Base-by-base conservation (phyloP, 2,329 filamentous ascomycete genomes). In the Helminthosporium solani region DNA sequence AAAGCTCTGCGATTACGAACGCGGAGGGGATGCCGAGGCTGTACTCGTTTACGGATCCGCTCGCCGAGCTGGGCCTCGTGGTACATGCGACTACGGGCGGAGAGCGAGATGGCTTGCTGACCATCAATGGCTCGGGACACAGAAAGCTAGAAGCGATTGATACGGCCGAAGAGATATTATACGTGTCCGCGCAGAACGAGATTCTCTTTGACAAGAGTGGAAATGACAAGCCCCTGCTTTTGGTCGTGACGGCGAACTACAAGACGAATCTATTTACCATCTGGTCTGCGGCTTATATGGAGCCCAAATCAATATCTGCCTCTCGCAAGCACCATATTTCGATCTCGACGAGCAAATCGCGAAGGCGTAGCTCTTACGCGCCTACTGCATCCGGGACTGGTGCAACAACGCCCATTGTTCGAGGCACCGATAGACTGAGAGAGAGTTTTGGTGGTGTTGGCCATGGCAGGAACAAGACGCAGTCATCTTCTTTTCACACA, bases 1-100 rank as follows among this genome's bases (percentile, higher is more conserved):
- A 58, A 38, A 48, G 50, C 28, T 52, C 61, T 27, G 49, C 59
- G 5, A 40, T 47, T 12, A 47, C 66, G 16, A 63, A 52, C 30
- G 53, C 56, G 6, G 71, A 75, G 44, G 82, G 84, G 40, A 83
- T 87, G 74, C 87, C 88, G 1, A 79, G 89, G 23, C 74, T 96
- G 0, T 91, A 95, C 55, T 89, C 87, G 20, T 76, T 99, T 38
- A 90, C 87, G 2, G 89, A 95, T 62, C 92, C 92, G 2, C 75
- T 96, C 46, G 81, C 88, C 2, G 91, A 96, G 57, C 78, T 96
- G 60, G 92, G 91, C 1, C 74, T 96, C 34, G 83, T 96, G 15
- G 87, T 94, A 33, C 60, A 62, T 44, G 63, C 63, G 14, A 55
- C 62, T 36, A 60, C 58, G 12, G 56, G 58, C 34, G 54, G 59